A percentile compares a stretch with the other conserved stretches of the same genome.
phyloP scores from a whole-genome alignment of 2,329 filamentous ascomycete species.

The Fusarium sublunatum region DNA sequence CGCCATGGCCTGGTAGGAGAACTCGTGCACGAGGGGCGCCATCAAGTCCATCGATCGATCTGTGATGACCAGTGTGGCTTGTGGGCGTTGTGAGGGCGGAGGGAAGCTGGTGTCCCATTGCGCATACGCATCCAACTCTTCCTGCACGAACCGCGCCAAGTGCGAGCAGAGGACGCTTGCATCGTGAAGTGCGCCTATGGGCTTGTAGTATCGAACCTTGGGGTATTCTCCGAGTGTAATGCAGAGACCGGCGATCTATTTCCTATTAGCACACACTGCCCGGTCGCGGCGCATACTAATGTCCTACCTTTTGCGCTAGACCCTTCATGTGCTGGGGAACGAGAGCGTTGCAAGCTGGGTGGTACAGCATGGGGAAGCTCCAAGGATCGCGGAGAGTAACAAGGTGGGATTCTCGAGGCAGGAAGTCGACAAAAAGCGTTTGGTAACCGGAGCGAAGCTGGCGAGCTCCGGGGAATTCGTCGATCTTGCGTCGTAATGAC shows the following conservation, averaged over 20 bases:
- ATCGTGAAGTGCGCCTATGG: conserved; percentile 80
- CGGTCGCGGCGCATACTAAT: not conserved
- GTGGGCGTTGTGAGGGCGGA: conserved; percentile 79
- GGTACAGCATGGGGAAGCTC: conserved; percentile 93
- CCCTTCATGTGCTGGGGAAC: conserved; percentile 85
- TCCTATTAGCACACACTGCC: conserved; percentile 8
- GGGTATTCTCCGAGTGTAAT: conserved; percentile 95
- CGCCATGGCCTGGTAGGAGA: conserved; percentile 98
- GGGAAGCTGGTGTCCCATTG: conserved; percentile 88
- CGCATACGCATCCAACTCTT: conserved; percentile 89
- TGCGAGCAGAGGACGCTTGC: conserved; percentile 88
- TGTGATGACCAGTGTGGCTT: conserved; percentile 85
- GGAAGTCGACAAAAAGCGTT: conserved; percentile 88
- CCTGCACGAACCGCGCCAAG: conserved; percentile 89
- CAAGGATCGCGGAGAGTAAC: conserved; percentile 93
- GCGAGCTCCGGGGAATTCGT: conserved; percentile 74
- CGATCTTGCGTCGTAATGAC: conserved; percentile 77
- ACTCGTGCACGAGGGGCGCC: conserved; percentile 91
- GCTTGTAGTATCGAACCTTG: conserved; percentile 89
- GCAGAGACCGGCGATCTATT: conserved; percentile 71
- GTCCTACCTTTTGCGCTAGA: conserved; percentile 83
- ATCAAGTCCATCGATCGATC: conserved; percentile 94
- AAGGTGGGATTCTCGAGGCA: conserved; percentile 89
- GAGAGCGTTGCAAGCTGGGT: conserved; percentile 87
- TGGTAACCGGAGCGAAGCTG: conserved; percentile 83